Evolutionary conservation across 2,329 filamentous ascomycete species (phyloP).

Genomic region (Phyllosticta citriasiana): DNA sequence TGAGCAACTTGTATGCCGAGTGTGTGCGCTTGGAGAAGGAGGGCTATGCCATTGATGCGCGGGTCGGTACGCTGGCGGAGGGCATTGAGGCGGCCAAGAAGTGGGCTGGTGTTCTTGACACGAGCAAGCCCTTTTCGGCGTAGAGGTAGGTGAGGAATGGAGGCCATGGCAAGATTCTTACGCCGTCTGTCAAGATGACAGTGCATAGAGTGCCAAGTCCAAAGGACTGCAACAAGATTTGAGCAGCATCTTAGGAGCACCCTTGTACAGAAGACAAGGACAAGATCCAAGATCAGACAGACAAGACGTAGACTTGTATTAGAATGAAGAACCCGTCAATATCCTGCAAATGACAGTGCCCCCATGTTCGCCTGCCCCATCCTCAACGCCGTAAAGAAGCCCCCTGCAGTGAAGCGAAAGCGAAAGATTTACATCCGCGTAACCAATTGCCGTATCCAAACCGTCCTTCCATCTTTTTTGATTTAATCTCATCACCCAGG

Average conservation of each 20-base stretch:
- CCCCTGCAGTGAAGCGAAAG: background rate
- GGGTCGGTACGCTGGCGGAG: constrained; percentile 68
- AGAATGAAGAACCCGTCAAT: background rate
- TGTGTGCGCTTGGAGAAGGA: constrained; percentile 57
- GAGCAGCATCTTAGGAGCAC: too few species aligned
- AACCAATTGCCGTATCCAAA: background rate
- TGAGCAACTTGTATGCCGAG: constrained; percentile 55
- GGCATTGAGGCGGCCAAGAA: constrained; percentile 62
- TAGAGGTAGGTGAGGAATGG: background rate
- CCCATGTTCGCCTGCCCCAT: background rate
- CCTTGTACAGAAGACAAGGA: too few species aligned
- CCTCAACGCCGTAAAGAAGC: background rate
- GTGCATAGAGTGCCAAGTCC: too few species aligned
- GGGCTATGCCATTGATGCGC: constrained; percentile 69
- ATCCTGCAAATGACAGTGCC: background rate
- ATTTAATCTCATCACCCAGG: background rate
- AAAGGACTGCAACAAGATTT: too few species aligned
- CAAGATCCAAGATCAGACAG: too few species aligned
- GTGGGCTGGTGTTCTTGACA: constrained; percentile 15
- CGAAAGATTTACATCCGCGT: background rate
- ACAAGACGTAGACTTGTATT: background rate
- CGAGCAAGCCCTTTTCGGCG: background rate
- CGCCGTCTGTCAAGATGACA: background rate
- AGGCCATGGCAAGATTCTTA: background rate
- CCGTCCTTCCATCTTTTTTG: background rate